Evolutionary conservation across 768 basidiomycete species (phyloP).

Genomic region (Collybia nuda): DNA sequence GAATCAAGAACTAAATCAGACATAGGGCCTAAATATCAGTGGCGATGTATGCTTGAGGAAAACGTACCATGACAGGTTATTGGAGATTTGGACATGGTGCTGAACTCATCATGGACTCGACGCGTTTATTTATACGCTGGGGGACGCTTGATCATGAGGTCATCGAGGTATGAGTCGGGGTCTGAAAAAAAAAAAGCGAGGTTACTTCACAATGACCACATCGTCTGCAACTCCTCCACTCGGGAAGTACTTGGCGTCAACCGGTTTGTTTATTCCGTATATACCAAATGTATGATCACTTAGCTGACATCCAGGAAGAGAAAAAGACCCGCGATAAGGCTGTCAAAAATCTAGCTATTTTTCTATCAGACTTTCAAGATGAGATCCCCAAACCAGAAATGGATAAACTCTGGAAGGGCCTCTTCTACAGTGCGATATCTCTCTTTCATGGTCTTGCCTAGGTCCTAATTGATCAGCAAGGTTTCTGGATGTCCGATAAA

Average conservation of each 20-base stretch:
- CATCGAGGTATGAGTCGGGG: constrained; percentile 15
- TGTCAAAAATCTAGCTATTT: constrained; percentile 71
- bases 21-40: background rate
- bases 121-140: constrained; percentile 3
- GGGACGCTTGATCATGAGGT: background rate
- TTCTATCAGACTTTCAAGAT: constrained; percentile 72
- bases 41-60: background rate
- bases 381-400: constrained; percentile 72
- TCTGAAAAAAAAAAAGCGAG: constrained; percentile 23
- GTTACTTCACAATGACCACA: background rate
- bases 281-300: constrained; percentile 7
- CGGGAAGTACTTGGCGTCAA: constrained; percentile 90
- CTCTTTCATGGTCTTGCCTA: background rate
- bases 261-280: constrained; percentile 50
- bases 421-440: constrained; percentile 82
- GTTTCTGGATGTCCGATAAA: constrained; percentile 99
- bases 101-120: constrained; percentile 14
- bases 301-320: constrained; percentile 48
- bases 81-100: constrained; percentile 60
- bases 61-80: constrained; percentile 87
- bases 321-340: constrained; percentile 93
- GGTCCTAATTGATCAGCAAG: constrained; percentile 35
- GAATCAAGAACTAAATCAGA: constrained; percentile 76
- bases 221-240: constrained; percentile 50
- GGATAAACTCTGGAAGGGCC: constrained; percentile 94